A percentile compares a stretch with the other conserved stretches of the same genome.
These are phyloP conservation scores for Colletotrichum brevisporum DNA, from an alignment of 2,329 filamentous ascomycete species.

Conservation along the genomic window DNA sequence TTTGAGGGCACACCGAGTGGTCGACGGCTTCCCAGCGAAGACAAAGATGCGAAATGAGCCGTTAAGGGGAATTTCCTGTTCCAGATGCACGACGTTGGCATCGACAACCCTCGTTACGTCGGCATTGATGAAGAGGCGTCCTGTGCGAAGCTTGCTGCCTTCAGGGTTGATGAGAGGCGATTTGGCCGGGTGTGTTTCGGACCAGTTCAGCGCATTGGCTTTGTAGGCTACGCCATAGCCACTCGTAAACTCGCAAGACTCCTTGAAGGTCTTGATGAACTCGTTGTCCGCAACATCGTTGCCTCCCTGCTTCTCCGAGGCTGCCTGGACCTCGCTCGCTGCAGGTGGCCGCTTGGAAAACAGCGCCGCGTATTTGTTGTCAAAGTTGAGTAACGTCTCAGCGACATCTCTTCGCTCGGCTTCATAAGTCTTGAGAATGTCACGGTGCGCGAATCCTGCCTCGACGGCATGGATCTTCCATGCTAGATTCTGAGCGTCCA, in stretches of 20 bases:
- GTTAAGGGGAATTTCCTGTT: conserved; percentile 91
- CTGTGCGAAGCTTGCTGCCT: conserved; percentile 77
- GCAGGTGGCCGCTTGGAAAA: conserved; percentile 86
- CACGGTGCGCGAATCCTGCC: conserved; percentile 81
- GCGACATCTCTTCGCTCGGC: conserved; percentile 87
- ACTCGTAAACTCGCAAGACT: conserved; percentile 90
- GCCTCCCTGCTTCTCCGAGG: conserved; percentile 57
- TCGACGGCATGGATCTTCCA: conserved; percentile 98
- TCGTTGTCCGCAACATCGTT: conserved; percentile 73
- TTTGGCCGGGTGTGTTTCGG: conserved; percentile 77
- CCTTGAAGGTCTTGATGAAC: conserved; percentile 92
- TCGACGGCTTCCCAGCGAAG: conserved; percentile 79
- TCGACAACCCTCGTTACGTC: conserved; percentile 90
- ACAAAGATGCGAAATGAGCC: conserved; percentile 89
- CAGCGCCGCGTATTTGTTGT: conserved; percentile 89
- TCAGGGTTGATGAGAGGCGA: conserved; percentile 78
- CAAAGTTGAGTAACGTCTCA: conserved; percentile 87
- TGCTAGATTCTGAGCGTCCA: conserved; percentile 88
- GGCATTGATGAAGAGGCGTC: conserved; percentile 81
- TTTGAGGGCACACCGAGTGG: conserved; percentile 73
- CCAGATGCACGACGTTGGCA: conserved; percentile 89
- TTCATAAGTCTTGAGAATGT: conserved; percentile 87
- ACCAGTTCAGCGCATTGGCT: conserved; percentile 89
- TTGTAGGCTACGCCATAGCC: conserved; percentile 92
- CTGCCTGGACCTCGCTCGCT: conserved; percentile 79